phyloP scores from a whole-genome alignment of 805 yeast genomes.

The Myxozyma nipponensis region DNA sequence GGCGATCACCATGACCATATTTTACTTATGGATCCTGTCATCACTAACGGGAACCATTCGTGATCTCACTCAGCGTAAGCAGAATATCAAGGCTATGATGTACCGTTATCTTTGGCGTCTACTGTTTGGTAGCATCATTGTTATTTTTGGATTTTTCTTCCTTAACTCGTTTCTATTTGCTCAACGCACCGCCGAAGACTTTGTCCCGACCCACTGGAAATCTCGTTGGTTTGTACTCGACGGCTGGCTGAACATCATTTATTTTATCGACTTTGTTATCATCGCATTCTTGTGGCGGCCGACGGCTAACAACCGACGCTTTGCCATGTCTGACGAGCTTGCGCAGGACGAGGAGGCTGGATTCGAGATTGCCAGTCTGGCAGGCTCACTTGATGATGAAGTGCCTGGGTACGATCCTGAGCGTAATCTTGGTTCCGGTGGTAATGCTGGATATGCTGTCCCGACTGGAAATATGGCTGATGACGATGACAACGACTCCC shows the following conservation, averaged over 20 bases:
- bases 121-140: constrained; percentile 65
- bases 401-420: constrained; percentile 13
- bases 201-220: constrained; percentile 88
- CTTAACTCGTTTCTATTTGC: constrained; percentile 66
- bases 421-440: background rate
- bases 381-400: constrained; percentile 26
- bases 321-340: constrained; percentile 90
- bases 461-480: background rate
- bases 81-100: constrained; percentile 83
- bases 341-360: constrained; percentile 73
- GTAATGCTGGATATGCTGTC: constrained; percentile 6
- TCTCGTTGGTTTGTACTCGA: constrained; percentile 81
- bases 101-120: constrained; percentile 74
- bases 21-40: constrained; percentile 70
- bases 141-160: constrained; percentile 66
- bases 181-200: constrained; percentile 68
- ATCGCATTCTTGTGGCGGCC: constrained; percentile 96
- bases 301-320: constrained; percentile 87
- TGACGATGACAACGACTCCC: constrained; percentile 3
- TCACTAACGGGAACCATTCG: constrained; percentile 72
- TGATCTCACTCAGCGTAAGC: constrained; percentile 77
- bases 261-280: constrained; percentile 75
- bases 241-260: constrained; percentile 92
- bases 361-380: constrained; percentile 49
- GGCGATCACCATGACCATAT: constrained; percentile 60